Evolutionary conservation across 768 basidiomycete species (phyloP), one percentile per base, ranked within the genome.

Genomic region (Pisolithus sp.): DNA sequence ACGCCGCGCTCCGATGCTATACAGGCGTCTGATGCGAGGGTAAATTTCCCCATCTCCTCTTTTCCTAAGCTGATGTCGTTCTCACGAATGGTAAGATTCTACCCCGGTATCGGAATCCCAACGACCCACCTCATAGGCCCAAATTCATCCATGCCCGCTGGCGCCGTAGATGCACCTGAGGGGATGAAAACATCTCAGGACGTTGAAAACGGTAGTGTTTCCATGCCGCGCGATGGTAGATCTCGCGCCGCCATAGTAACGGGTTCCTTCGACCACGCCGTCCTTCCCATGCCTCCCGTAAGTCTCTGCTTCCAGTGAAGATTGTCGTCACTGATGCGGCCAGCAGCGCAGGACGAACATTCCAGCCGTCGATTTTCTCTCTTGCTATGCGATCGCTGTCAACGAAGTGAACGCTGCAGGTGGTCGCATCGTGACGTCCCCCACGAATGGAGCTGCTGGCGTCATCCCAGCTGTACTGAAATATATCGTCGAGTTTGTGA

Each of bases 321-420:
- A 5, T 41, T 7, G 57, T 7, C 4, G 18, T 23, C 20, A 28
- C 36, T 57, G 3, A 59, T 51, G 21, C 43, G 30, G 26, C 39
- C 15, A 49, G 39, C 50, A 92, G 89, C 79, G 87, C 54, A 87
- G 80, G 67, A 89, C 89, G 8, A 83, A 86, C 59, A 93, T 96
- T 47, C 93, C 93, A 0, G 93, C 91, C 1, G 83, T 98, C 69
- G 93, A 98, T 62, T 94, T 93, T 62, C 72, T 98, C 53, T 89
- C 87, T 1, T 91, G 90, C 54, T 97, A 96, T 67, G 94, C 93
- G 3, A 94, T 93, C 49, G 90, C 91, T 17, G 92, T 93, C 12
- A 95, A 95, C 61, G 94, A 96, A 66, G 93, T 95, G 12, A 96
- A 95, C 61, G 93, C 93, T 4, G 78, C 82, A 28, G 93, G 94